Percentiles rank a stretch among this genome's conserved stretches.
Evolutionary conservation across 1,284 basidiomycete genomes (phyloP).

Genomic region (Cutaneotrichosporon curvatum): DNA sequence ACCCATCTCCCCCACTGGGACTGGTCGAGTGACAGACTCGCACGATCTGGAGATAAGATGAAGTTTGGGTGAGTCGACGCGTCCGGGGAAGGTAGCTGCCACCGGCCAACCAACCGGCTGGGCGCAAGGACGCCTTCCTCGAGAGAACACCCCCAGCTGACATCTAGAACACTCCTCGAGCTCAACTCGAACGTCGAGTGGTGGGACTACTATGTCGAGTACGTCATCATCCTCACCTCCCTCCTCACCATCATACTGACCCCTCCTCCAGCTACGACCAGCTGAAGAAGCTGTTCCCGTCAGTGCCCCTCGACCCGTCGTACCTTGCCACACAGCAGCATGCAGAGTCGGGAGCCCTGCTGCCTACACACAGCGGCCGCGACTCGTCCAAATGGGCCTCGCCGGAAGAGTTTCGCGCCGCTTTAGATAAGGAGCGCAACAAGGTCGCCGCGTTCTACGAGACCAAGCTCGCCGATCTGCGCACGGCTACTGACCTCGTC

Average conservation of each 20-base stretch:
- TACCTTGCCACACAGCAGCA: constrained; percentile 54
- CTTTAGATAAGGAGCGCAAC: constrained; percentile 73
- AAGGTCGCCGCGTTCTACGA: constrained; percentile 81
- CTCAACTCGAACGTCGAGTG: constrained; percentile 92
- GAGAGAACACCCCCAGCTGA: not conserved
- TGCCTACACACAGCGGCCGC: constrained; percentile 28
- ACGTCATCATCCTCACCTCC: constrained; percentile 13
- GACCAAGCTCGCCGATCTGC: constrained; percentile 64
- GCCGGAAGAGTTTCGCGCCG: constrained; percentile 61
- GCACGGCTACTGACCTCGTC: constrained; percentile 58
- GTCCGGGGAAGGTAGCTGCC: not conserved
- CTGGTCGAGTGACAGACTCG: constrained; percentile 23
- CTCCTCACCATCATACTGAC: too few relatives aligned
- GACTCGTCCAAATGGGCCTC: constrained; percentile 47
- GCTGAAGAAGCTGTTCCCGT: constrained; percentile 63
- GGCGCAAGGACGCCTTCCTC: not conserved
- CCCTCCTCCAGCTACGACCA: constrained; percentile 78
- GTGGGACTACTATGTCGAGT: constrained; percentile 82
- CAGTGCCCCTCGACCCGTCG: constrained; percentile 41
- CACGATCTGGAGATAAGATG: constrained; percentile 41
- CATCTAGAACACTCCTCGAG: constrained; percentile 62
- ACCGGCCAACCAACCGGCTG: too few relatives aligned
- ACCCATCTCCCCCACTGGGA: constrained; percentile 19
- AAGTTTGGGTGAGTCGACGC: constrained; percentile 45
- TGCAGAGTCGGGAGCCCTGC: constrained; percentile 53